phyloP scores from a whole-genome alignment of 148 eudicot species.

The Chenopodium formosanum region DNA sequence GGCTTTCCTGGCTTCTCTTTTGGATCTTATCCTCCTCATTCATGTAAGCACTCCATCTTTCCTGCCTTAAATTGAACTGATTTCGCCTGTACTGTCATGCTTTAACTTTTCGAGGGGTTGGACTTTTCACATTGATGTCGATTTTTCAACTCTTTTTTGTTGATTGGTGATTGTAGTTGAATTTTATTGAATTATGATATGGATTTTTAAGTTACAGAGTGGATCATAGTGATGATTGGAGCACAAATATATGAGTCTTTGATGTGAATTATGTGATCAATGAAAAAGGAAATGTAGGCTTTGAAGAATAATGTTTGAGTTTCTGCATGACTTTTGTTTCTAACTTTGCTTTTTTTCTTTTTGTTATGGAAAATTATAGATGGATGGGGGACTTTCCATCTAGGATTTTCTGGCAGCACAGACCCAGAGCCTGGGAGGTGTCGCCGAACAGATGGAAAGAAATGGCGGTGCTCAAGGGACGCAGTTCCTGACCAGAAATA shows the following conservation, averaged over 20 bases:
- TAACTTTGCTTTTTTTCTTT: conserved; percentile 18
- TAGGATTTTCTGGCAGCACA: conserved; percentile 68
- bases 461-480: conserved; percentile 94
- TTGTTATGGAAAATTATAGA: conserved; percentile 19
- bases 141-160: no score
- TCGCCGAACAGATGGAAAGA: conserved; percentile 90
- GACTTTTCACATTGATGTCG: neutral
- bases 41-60: conserved; percentile 43
- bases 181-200: neutral
- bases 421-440: conserved; percentile 94
- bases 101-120: neutral
- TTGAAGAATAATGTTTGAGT: neutral
- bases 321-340: neutral
- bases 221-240: neutral
- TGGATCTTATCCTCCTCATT: conserved; percentile 60
- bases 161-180: neutral
- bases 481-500: conserved; percentile 86
- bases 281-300: no score
- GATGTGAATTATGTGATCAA: no score
- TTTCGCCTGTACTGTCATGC: neutral
- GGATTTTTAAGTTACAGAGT: neutral
- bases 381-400: conserved; percentile 82
- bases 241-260: neutral
- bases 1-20: conserved; percentile 54
- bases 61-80: neutral